These are phyloP conservation scores for Albugo candida DNA, from an alignment of 352 stramenopile species.

Conservation along the genomic window DNA sequence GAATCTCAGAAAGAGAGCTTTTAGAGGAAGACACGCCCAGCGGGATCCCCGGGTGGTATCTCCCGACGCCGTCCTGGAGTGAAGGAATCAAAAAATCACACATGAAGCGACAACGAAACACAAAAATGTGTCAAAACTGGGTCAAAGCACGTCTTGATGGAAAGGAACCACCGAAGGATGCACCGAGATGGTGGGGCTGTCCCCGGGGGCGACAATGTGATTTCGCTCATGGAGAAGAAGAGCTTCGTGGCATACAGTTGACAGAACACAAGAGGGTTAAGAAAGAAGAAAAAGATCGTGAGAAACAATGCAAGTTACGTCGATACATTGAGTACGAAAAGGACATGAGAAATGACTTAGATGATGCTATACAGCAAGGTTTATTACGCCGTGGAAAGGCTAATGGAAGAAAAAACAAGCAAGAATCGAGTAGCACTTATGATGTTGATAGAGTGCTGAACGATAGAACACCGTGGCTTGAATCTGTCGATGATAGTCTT, in stretches of 20 bases:
- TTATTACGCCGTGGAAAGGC: conserved; percentile 10
- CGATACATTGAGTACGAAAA: conserved; percentile 59
- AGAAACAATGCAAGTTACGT: conserved; percentile 43
- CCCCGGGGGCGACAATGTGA: conserved; percentile 60
- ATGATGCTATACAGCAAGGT: conserved; percentile 45
- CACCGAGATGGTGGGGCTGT: conserved; percentile 64
- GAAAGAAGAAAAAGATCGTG: conserved; percentile 24
- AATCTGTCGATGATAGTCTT: conserved; percentile 21
- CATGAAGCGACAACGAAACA: conserved; percentile 74
- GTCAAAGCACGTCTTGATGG: conserved; percentile 25
- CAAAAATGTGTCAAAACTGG: conserved; percentile 54
- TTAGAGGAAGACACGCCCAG: conserved; percentile 65
- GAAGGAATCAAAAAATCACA: conserved; percentile 68
- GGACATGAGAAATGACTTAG: conserved; percentile 31
- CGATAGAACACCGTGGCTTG: conserved; percentile 20
- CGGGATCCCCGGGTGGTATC: conserved; percentile 67
- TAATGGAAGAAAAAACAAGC: neutral
- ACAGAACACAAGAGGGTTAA: conserved; percentile 55
- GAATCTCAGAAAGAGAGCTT: conserved; percentile 37
- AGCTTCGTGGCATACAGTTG: conserved; percentile 37
- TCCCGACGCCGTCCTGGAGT: conserved; percentile 63
- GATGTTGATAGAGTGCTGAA: conserved; percentile 2
- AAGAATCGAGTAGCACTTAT: neutral
- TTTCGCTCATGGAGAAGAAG: conserved; percentile 67
- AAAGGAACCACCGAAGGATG: conserved; percentile 17